Conservation (phyloP, 306 rosid genomes). For the Acmispon strigosus region DNA sequence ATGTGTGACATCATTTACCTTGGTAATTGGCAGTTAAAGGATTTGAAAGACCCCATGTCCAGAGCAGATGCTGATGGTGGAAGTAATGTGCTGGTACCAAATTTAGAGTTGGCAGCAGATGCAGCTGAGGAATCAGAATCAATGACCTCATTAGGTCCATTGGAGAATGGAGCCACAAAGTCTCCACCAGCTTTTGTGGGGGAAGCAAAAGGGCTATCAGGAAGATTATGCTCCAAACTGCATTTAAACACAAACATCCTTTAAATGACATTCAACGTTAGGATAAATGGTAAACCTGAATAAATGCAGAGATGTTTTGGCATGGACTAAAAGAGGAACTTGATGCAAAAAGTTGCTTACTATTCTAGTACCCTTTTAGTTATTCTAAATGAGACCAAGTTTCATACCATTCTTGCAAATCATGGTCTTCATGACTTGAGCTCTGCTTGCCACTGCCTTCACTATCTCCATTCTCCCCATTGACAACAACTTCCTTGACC, state of each 20-base stretch:
- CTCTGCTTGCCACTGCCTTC: slow-evolving; percentile 44
- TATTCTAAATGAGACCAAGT: slow-evolving; percentile 17
- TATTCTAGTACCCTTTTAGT: slow-evolving; percentile 22
- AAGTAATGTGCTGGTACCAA: slow-evolving; percentile 39
- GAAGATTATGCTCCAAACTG: slow-evolving; percentile 98
- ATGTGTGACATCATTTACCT: slow-evolving; percentile 39
- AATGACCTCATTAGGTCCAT: slow-evolving; percentile 37
- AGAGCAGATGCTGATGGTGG: slow-evolving; percentile 41
- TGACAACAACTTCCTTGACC: slow-evolving; percentile 33
- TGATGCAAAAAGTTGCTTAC: slow-evolving; percentile 25
- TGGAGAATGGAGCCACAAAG: slow-evolving; percentile 40
- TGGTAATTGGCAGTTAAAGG: slow-evolving; percentile 87
- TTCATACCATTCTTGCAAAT: slow-evolving; percentile 63
- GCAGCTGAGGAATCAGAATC: slow-evolving; percentile 39
- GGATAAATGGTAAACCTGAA: background rate
- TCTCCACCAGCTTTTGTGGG: slow-evolving; percentile 69
- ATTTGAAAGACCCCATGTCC: slow-evolving; percentile 78
- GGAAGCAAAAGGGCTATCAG: slow-evolving; percentile 95
- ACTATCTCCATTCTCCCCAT: slow-evolving; percentile 16
- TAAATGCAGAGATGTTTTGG: slow-evolving; percentile 21
- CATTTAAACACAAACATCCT: slow-evolving; percentile 23
- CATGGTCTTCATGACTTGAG: slow-evolving; percentile 42
- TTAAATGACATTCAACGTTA: slow-evolving; percentile 9
- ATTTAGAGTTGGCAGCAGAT: slow-evolving; percentile 35
- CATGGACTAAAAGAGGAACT: slow-evolving; percentile 26